Base-by-base conservation (phyloP, 306 rosid species). In the Lupinus albus region DNA sequence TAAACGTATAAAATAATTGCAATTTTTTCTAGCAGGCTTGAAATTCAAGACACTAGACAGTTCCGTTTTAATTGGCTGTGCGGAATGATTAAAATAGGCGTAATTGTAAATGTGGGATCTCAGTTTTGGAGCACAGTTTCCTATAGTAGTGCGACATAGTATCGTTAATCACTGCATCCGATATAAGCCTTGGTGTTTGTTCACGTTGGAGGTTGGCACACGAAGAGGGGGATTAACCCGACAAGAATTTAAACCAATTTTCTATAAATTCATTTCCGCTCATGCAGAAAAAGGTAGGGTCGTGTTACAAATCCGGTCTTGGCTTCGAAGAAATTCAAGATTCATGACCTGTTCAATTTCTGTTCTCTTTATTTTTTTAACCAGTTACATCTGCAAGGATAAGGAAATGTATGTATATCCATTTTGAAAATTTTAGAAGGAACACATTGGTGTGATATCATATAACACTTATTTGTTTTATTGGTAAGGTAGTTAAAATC, bases 51-150 rank as follows among this genome's bases (percentile, higher is more conserved):
- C 66, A 5, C 72, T 18, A 63, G 76, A 80, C 70, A 32, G 56
- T 57, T 78, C 75, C 80, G 67, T 49, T 73, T 78, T 75, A 25
- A 75, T 76, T 82, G 74, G 76, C 54, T 67, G 72, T 65, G 78
- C 83, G 35, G 49, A 80, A 57, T 68, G 75, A 80, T 70, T 45
- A 67, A 71, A 83, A 75, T 72, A 80, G 72, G 87, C 73, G 55
- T 36, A 71, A 73, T 38, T 64, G 84, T 68, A 74, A 61, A 61
- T 58, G 71, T 77, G 67, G 71, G 53, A 68, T 67, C 74, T 55
- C 79, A 71, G 68, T 69, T 72, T 49, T 39, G 79, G 72, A 61
- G 74, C 78, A 25, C 28, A 38, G 64, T 71, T 62, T 72, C 76
- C 76, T 59, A 16, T 71, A 78, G 53, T 68, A 61, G 75, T 44